A percentile compares a stretch with the other conserved stretches of the same genome.
Evolutionary conservation across 306 rosid genomes (phyloP).

Genomic region (Quercus agrifolia): DNA sequence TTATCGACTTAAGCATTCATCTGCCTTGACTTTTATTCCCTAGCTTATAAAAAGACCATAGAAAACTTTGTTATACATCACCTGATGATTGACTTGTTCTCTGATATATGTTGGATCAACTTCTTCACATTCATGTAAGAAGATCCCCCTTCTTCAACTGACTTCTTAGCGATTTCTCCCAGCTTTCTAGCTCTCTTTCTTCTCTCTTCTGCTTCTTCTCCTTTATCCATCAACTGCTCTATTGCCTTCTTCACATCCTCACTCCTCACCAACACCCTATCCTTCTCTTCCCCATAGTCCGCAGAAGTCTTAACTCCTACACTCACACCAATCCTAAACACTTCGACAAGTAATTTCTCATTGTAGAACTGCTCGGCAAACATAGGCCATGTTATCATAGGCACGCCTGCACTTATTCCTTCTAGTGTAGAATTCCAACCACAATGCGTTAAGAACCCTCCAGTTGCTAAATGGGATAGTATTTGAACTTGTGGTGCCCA

Average conservation of each 20-base stretch:
- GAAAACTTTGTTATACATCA: too few relatives aligned
- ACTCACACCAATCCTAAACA: slow-evolving; percentile 11
- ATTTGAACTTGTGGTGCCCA: too few relatives aligned
- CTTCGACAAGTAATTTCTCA: slow-evolving; percentile 36
- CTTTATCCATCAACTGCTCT: slow-evolving; percentile 3
- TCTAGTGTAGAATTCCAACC: slow-evolving; percentile 19
- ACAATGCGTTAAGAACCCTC: too few relatives aligned
- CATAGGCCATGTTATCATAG: slow-evolving; percentile 62
- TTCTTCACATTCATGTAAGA: neutral
- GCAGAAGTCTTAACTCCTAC: neutral
- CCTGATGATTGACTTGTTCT: neutral
- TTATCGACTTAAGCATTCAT: too few relatives aligned
- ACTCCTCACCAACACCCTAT: slow-evolving; percentile 8
- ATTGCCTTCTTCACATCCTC: neutral
- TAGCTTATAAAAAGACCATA: too few relatives aligned
- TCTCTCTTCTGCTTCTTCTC: neutral
- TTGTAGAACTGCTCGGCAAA: slow-evolving; percentile 57
- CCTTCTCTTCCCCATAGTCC: slow-evolving; percentile 5
- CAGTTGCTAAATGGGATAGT: too few relatives aligned
- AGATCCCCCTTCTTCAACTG: neutral
- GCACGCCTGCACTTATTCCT: slow-evolving; percentile 49
- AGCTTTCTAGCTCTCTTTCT: neutral
- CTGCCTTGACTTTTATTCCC: too few relatives aligned
- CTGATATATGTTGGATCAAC: neutral
- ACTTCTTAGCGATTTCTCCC: neutral